A percentile compares a stretch with the other conserved stretches of the same genome.
phyloP scores from a whole-genome alignment of 1,139 yeast species.

The Pichia kudriavzevii region DNA sequence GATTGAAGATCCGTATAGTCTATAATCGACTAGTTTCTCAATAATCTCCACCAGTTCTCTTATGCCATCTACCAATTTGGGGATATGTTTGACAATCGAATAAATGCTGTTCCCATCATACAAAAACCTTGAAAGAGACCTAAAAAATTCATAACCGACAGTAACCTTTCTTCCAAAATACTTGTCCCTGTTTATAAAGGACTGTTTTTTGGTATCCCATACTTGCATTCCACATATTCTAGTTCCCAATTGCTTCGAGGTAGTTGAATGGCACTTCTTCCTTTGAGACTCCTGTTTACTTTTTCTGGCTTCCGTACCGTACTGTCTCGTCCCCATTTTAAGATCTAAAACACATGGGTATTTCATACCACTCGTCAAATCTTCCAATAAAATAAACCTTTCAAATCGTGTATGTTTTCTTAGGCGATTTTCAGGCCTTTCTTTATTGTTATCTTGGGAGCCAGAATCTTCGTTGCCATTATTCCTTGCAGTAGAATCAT shows the following conservation, averaged over 20 bases:
- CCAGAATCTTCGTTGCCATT: not conserved
- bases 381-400: constrained; percentile 84
- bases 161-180: constrained; percentile 80
- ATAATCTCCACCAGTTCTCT: constrained; percentile 52
- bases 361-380: constrained; percentile 72
- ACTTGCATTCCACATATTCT: constrained; percentile 94
- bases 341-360: constrained; percentile 89
- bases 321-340: constrained; percentile 98
- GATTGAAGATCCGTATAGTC: constrained; percentile 88
- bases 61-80: constrained; percentile 54
- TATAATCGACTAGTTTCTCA: constrained; percentile 57
- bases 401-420: constrained; percentile 47
- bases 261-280: constrained; percentile 71
- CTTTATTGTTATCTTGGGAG: not conserved
- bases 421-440: constrained; percentile 1
- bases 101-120: constrained; percentile 60
- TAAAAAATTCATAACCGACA: constrained; percentile 71
- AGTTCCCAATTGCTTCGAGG: constrained; percentile 78
- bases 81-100: constrained; percentile 63
- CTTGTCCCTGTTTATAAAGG: constrained; percentile 70
- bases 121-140: constrained; percentile 65
- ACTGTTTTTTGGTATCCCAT: constrained; percentile 46
- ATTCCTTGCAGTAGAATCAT: not conserved
- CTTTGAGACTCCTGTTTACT: constrained; percentile 76
- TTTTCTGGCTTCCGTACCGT: constrained; percentile 82